Conservation (phyloP, 2,329 filamentous ascomycete species). For the Sphaerostilbella broomeana region DNA sequence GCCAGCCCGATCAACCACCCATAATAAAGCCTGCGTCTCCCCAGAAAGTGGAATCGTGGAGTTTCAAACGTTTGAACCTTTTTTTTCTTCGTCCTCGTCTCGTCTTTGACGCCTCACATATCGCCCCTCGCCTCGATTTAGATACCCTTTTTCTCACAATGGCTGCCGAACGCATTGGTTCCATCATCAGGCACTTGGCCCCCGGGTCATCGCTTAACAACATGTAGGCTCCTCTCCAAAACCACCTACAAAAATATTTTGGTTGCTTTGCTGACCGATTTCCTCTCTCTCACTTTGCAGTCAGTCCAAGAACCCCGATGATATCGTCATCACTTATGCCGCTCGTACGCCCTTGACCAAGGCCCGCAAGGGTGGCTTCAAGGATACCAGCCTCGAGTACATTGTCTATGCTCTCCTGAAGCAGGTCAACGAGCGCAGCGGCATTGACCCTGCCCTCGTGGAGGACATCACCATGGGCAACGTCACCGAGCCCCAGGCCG, state of each 20-base stretch:
- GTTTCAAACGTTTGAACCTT: background rate
- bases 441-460: conserved; percentile 70
- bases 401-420: conserved; percentile 78
- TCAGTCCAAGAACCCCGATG: conserved; percentile 87
- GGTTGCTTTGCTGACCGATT: too few species aligned
- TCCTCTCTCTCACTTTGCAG: conserved; percentile 45
- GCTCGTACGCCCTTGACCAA: conserved; percentile 85
- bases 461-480: conserved; percentile 93
- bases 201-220: conserved; percentile 64
- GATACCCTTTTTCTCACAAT: conserved; percentile 40
- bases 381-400: conserved; percentile 86
- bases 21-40: conserved; percentile 10
- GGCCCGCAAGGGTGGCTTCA: conserved; percentile 86
- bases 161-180: conserved; percentile 79
- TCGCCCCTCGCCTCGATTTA: too few species aligned
- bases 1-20: conserved; percentile 1
- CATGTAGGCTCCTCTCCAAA: conserved; percentile 66
- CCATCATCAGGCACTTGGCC: conserved; percentile 79
- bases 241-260: too few species aligned
- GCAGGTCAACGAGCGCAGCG: conserved; percentile 63
- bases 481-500: conserved; percentile 77
- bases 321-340: conserved; percentile 92
- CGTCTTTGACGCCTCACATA: too few species aligned
- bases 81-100: background rate
- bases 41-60: background rate